These are phyloP conservation scores for Talaromyces albobiverticillius DNA, from an alignment of 2,329 filamentous ascomycete genomes.

Conservation along the genomic window DNA sequence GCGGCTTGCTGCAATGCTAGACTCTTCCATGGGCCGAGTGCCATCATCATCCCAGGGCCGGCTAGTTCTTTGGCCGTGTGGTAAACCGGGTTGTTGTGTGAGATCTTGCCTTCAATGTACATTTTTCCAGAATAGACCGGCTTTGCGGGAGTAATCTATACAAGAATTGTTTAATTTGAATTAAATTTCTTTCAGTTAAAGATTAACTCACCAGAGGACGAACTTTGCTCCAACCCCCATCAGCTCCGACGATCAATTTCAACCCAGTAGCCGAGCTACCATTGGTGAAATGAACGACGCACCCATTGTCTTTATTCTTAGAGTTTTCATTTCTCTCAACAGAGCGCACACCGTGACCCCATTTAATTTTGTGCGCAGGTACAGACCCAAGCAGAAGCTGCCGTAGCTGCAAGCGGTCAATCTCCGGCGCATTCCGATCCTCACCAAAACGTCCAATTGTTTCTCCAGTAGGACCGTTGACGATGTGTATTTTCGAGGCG, in stretches of 20 bases:
- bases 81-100: constrained; percentile 31
- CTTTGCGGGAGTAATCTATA: constrained; percentile 29
- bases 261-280: constrained; percentile 34
- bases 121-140: constrained; percentile 34
- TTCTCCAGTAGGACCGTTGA: neutral
- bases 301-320: too few species aligned
- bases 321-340: constrained; percentile 1
- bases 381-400: constrained; percentile 34
- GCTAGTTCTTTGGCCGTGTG: constrained; percentile 22
- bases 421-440: constrained; percentile 35
- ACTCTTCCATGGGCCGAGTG: constrained; percentile 17
- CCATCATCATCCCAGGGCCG: constrained; percentile 16
- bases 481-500: neutral
- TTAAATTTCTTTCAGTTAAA: too few species aligned
- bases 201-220: constrained; percentile 23
- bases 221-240: constrained; percentile 47
- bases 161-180: too few species aligned
- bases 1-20: constrained; percentile 19
- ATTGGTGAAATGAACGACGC: constrained; percentile 27
- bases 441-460: constrained; percentile 15
- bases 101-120: too few species aligned
- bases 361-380: constrained; percentile 30
- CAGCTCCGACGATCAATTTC: constrained; percentile 47
- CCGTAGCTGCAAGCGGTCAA: constrained; percentile 37
- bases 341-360: constrained; percentile 22